Conservation (phyloP, 2,329 filamentous ascomycete genomes). For the Fusarium vanettenii region DNA sequence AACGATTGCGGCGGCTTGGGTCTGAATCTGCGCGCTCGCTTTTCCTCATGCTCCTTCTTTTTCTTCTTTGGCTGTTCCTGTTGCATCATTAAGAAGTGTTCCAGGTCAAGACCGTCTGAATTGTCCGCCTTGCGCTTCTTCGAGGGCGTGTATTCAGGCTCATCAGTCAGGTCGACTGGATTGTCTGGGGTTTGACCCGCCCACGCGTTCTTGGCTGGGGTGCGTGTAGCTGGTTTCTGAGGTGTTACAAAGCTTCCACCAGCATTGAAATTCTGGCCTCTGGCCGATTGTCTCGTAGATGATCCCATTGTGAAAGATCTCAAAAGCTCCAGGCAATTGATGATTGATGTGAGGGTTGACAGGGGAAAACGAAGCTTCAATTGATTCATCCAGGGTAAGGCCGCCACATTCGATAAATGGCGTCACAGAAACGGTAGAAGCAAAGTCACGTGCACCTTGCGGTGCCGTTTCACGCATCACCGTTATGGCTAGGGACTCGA, state of each 20-base stretch:
- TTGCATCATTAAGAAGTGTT: neutral
- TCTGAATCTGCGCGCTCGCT: slow-evolving; percentile 51
- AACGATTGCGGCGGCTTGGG: slow-evolving; percentile 50
- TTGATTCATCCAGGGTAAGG: slow-evolving; percentile 19
- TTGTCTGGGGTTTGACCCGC: slow-evolving; percentile 12
- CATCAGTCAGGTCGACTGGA: slow-evolving; percentile 10
- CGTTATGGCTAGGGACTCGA: neutral
- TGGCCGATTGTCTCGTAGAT: neutral
- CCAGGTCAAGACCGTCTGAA: neutral
- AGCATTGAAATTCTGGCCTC: neutral
- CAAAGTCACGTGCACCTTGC: slow-evolving; percentile 19
- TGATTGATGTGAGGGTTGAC: neutral
- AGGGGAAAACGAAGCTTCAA: neutral
- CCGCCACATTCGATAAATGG: neutral
- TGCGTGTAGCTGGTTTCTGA: neutral
- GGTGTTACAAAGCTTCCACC: neutral
- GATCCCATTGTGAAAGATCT: slow-evolving; percentile 14
- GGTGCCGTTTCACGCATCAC: neutral
- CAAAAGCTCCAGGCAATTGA: neutral
- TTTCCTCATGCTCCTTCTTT: slow-evolving; percentile 44
- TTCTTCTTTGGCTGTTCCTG: slow-evolving; percentile 8
- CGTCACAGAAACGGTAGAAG: neutral
- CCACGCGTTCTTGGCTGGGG: neutral
- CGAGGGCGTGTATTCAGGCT: slow-evolving; percentile 3
- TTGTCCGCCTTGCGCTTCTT: slow-evolving; percentile 32